Conservation (phyloP, 805 yeast genomes). For the Phaffomyces opuntiae region DNA sequence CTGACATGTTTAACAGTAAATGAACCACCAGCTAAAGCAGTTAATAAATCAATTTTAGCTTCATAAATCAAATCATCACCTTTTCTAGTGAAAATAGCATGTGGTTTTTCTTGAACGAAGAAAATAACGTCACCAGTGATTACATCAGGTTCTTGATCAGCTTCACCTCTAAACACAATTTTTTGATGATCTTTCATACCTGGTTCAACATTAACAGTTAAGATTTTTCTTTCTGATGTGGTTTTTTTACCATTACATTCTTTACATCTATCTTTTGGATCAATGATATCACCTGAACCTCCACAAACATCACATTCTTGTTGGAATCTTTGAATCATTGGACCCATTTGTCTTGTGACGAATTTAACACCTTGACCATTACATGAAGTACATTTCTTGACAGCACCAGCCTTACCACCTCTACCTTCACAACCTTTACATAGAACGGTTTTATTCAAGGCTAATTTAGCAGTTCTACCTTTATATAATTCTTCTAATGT, state of each 20-base stretch:
- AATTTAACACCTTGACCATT: constrained; percentile 88
- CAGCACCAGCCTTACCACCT: constrained; percentile 92
- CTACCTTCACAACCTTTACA: constrained; percentile 89
- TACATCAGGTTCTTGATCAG: constrained; percentile 93
- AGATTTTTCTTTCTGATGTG: constrained; percentile 77
- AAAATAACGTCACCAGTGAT: constrained; percentile 96
- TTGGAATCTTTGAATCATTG: constrained; percentile 97
- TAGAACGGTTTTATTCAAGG: constrained; percentile 83
- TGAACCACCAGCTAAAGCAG: constrained; percentile 96
- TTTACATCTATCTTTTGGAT: constrained; percentile 83
- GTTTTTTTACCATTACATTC: constrained; percentile 87
- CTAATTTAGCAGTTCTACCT: constrained; percentile 91
- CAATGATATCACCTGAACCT: constrained; percentile 86
- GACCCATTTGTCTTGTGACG: constrained; percentile 97
- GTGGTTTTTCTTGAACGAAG: constrained; percentile 85
- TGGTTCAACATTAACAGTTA: constrained; percentile 91
- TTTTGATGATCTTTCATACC: constrained; percentile 96
- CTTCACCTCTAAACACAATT: constrained; percentile 89
- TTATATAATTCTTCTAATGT: constrained; percentile 88
- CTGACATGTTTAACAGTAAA: constrained; percentile 82
- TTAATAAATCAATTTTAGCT: constrained; percentile 83
- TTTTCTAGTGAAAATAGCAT: constrained; percentile 74
- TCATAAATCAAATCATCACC: constrained; percentile 82
- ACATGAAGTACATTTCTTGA: constrained; percentile 81
- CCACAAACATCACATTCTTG: constrained; percentile 86